Evolutionary conservation across 208 protist species (phyloP), one percentile per base, ranked within the genome.

Genomic region (Plasmodiophora brassicae): DNA sequence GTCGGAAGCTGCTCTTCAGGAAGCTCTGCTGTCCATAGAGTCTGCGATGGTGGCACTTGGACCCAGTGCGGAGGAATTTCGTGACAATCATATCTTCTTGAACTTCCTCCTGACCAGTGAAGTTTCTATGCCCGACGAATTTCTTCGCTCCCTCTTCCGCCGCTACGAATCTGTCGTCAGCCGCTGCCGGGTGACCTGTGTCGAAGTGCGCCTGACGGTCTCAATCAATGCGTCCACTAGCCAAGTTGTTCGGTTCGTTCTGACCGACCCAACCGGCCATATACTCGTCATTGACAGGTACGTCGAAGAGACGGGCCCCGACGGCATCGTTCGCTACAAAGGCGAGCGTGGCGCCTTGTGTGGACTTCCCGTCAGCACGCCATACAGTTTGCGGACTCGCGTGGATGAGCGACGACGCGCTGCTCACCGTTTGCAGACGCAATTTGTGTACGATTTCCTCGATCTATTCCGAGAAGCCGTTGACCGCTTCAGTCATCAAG

Each of bases 391-490:
- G n/a, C 38, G 32, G 22, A 22, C 8, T 86, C n/a, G 28, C 1
- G 36, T 85, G 22, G 44, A 88, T 25, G 5, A 14, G 10, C 45
- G 60, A 44, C 85, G 85, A 5, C 1, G 60, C n/a, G 54, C 54
- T 86, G 85, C 85, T 25, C 36, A 84, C 22, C 10, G n/a, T 28
- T 32, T 88, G 25, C 50, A 71, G 8, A 88, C 85, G 22, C 28
- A 57, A 32, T 83, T 78, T 36, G 25, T 28, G 8, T 88, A 88
- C 46, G 85, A 88, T 71, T 88, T 85, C 28, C 53, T 88, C 8
- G 39, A 25, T n/a, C 85, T 88, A 8, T 88, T 88, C 46, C 28
- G 10, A 10, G 46, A 71, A 20, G 85, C 85, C 46, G 22, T 88
- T 22, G 22, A 35, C 22, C 32, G 60, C 44, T 5, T 86, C 14